Conservation (phyloP, 1,284 basidiomycete genomes). For the Trichosporon sp. region DNA sequence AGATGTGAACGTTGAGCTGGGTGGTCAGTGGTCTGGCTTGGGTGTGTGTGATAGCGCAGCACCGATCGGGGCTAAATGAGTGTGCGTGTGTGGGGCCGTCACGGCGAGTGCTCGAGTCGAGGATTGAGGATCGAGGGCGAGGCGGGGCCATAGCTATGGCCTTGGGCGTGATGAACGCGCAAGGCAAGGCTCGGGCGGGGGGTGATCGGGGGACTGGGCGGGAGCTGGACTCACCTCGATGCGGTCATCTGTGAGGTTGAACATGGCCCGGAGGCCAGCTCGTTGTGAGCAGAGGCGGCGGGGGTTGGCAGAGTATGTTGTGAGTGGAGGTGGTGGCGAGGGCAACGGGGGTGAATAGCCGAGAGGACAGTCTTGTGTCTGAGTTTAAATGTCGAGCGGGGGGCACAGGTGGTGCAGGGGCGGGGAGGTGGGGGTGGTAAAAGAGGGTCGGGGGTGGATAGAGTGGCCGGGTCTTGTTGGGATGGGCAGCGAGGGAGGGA, state of each 20-base stretch:
- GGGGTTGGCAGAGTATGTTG: background rate
- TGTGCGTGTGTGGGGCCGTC: background rate
- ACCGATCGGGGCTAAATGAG: background rate
- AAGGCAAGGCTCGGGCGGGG: background rate
- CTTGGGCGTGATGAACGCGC: background rate
- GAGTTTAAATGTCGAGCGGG: background rate
- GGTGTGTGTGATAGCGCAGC: background rate
- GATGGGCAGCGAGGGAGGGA: background rate
- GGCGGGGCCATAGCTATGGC: background rate
- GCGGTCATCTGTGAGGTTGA: slow-evolving; percentile 56
- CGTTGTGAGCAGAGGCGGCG: background rate
- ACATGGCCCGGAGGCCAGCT: slow-evolving; percentile 16
- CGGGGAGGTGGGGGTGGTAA: background rate
- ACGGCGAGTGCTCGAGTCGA: background rate
- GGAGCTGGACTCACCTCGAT: slow-evolving; percentile 43
- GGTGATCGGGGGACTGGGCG: background rate
- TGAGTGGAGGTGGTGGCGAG: background rate
- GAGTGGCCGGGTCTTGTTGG: background rate
- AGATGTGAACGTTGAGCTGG: slow-evolving; percentile 20
- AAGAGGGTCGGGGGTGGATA: background rate
- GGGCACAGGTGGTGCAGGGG: background rate
- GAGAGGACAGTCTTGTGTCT: background rate
- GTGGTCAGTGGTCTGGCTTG: background rate
- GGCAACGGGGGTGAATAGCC: background rate
- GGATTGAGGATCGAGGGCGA: background rate